Evolutionary conservation across 2,329 filamentous ascomycete genomes (phyloP).

Genomic region (Claviceps arundinis): DNA sequence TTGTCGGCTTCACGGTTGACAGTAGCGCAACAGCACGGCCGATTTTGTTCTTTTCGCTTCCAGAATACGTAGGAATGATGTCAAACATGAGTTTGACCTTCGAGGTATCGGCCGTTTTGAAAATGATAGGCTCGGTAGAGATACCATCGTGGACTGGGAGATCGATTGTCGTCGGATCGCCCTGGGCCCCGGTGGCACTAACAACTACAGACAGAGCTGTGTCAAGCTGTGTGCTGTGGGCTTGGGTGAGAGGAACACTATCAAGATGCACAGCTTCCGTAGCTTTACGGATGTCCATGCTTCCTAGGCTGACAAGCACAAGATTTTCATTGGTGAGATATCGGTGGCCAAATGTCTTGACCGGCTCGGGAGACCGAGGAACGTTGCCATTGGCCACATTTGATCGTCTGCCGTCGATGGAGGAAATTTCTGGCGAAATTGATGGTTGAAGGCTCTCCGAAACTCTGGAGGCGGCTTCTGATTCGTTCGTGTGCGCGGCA

Average conservation of each 20-base stretch:
- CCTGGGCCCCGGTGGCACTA: constrained; percentile 69
- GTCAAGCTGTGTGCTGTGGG: constrained; percentile 85
- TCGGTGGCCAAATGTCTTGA: constrained; percentile 92
- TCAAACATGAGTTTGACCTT: constrained; percentile 90
- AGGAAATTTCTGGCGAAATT: constrained; percentile 37
- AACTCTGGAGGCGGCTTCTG: constrained; percentile 14
- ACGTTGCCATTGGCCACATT: constrained; percentile 29
- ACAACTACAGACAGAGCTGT: constrained; percentile 87
- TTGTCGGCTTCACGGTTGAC: constrained; percentile 67
- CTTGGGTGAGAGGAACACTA: constrained; percentile 72
- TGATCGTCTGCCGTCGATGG: constrained; percentile 47
- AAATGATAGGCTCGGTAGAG: constrained; percentile 83
- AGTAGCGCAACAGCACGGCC: constrained; percentile 81
- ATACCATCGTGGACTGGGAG: constrained; percentile 89
- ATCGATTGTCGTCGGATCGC: constrained; percentile 81
- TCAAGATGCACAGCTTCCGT: constrained; percentile 75
- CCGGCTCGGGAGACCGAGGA: constrained; percentile 52
- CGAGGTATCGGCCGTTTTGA: constrained; percentile 62
- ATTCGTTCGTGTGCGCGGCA: constrained; percentile 31
- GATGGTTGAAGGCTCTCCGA: constrained; percentile 9
- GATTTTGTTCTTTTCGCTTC: constrained; percentile 75
- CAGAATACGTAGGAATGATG: constrained; percentile 88
- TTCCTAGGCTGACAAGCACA: constrained; percentile 82
- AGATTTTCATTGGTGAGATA: constrained; percentile 84
- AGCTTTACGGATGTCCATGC: constrained; percentile 83